Base-by-base conservation (phyloP, 1,139 yeast genomes). In the Scheffersomyces titani region DNA sequence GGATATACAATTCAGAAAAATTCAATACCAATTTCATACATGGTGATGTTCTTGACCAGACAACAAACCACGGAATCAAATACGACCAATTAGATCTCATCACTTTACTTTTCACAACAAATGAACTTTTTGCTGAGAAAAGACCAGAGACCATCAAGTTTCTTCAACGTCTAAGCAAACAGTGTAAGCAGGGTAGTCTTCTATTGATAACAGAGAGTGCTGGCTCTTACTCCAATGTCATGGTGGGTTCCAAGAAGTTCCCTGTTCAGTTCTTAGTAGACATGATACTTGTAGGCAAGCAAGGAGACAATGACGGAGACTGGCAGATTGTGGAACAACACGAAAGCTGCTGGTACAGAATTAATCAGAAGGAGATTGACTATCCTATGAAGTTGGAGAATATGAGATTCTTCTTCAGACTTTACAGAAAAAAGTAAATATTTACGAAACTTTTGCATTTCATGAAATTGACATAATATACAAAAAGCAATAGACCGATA, bases 331-430 rank as follows among this genome's bases (percentile, higher is more conserved):
- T 89, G 0, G 81, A 82, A 3, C 80, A 84, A 56, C 83, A 86
- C 57, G 97, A 92, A 63, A 88, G 96, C 57, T 83, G 88, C 61
- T 92, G 97, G 97, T 91, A 87, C 72, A 78, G 97, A 64, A 75
- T 88, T 20, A 74, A 77, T 53, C 84, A 81, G 22, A 75, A 75
- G 16, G 81, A 80, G n/a, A 73, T 88, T 3, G 74, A 79, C 6
- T 92, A 90, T 65, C 87, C 88, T 0, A 74, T 90, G 75, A 89
- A 90, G 64, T 73, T 92, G 58, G 97, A 92, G 67, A 91, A 89
- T 69, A 91, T 91, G 97, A 80, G 97, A 59, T 90, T 89, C 69
- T 91, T 92, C 70, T 87, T 87, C 70, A 80, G 97, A 63, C 74
- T 92, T 52, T 92, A 90, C 71, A 76, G 82, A 63, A 86, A 85